Percentiles rank a stretch among this genome's conserved stretches.
These are phyloP conservation scores for Penicillium egyptiacum DNA, from an alignment of 495 filamentous ascomycete genomes.

Conservation along the genomic window DNA sequence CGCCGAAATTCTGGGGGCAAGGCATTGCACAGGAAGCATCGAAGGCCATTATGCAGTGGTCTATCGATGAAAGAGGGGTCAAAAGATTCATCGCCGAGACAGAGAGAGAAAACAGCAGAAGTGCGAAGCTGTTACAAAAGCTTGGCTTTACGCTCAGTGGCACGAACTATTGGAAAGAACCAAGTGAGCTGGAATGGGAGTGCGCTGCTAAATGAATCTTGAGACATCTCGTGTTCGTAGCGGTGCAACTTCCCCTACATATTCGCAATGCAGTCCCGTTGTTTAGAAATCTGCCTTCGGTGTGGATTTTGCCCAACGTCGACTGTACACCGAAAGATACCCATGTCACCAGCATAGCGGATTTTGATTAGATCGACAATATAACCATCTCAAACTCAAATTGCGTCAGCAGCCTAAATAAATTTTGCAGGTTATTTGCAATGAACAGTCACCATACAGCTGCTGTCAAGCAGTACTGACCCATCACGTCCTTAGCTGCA, in stretches of 20 bases:
- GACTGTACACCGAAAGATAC: background rate
- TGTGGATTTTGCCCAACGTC: background rate
- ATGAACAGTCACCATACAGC: background rate
- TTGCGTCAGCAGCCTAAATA: slow-evolving; percentile 9
- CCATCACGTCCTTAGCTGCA: background rate
- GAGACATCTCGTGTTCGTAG: too few species aligned
- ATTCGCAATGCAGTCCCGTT: background rate
- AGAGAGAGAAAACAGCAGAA: slow-evolving; percentile 23
- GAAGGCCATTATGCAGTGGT: slow-evolving; percentile 24
- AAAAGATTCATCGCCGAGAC: slow-evolving; percentile 33
- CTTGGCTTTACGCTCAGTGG: slow-evolving; percentile 23
- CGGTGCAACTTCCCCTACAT: background rate
- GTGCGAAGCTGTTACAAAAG: slow-evolving; percentile 26
- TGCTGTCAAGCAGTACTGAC: background rate
- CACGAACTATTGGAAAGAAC: slow-evolving; percentile 35
- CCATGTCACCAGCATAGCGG: background rate
- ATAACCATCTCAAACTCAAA: background rate
- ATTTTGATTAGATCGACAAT: background rate
- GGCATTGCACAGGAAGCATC: slow-evolving; percentile 27
- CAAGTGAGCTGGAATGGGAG: slow-evolving; percentile 28
- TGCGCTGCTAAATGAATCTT: background rate
- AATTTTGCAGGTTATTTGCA: background rate
- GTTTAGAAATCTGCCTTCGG: background rate
- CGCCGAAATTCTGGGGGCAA: slow-evolving; percentile 23
- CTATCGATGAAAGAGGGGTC: slow-evolving; percentile 19